Evolutionary conservation across 345 rosid genomes (phyloP), one percentile per base, ranked within the genome.

Genomic region (Stellera chamaejasme): DNA sequence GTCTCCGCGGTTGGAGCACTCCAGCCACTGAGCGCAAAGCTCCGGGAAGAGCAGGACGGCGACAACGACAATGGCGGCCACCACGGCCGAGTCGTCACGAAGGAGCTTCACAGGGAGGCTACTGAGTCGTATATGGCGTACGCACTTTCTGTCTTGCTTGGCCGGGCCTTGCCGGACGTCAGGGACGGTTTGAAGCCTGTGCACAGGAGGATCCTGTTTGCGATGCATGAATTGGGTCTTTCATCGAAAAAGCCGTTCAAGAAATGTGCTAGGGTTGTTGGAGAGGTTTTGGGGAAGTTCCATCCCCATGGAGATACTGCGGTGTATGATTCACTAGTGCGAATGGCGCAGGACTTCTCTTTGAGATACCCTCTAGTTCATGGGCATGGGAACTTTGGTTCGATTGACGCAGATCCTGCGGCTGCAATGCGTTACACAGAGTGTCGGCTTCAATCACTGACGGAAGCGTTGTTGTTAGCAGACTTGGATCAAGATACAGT

Each of bases 341-440:
- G 97, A 65, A 88, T 92, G 98, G 98, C 98, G 23, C 98, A 92
- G 98, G 87, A 76, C 71, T 92, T 88, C 69, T 88, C 97, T 2
- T 75, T 92, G 75, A 79, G 98, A 60, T 76, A 75, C 64, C 95
- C 98, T 0, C 93, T 92, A 54, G 79, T 92, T 43, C 87, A 75
- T 68, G 98, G 98, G 27, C 98, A 92, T 72, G 98, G 98, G 26
- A 92, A 92, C 73, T 92, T 92, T 67, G 98, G 98, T 62, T 88
- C 98, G 3, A 53, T 92, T 44, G 98, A 92, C 69, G 97, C 95
- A 39, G 98, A 92, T 71, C 98, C 98, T 75, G 69, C 98, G 61
- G 98, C 98, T 41, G 98, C 98, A 55, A 92, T 92, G 98, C 93
- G 98, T 25, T 92, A 92, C 71, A 92, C 98, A 26, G 98, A 92